These are phyloP conservation scores for Escallonia rubra DNA, from an alignment of 129 eudicot genomes.

Conservation along the genomic window DNA sequence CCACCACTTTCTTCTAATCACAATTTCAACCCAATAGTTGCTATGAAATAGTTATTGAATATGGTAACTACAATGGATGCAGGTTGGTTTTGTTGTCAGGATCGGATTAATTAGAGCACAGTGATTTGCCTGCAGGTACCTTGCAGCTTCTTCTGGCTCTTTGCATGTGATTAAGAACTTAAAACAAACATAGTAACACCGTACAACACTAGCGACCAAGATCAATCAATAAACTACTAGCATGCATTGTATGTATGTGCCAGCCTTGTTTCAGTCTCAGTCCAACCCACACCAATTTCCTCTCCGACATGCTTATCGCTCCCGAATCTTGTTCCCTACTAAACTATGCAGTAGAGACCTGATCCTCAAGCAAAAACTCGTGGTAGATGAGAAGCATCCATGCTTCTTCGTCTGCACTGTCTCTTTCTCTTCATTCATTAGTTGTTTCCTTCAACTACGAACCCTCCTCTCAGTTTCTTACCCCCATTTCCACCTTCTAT, in stretches of 20 bases:
- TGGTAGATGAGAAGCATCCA: conserved; percentile 21
- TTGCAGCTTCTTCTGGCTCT: not conserved
- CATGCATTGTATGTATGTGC: too few species aligned
- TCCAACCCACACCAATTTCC: conserved; percentile 8
- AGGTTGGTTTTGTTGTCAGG: too few species aligned
- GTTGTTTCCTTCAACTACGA: not conserved
- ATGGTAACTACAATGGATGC: too few species aligned
- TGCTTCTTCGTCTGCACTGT: conserved; percentile 30
- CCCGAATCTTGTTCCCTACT: not conserved
- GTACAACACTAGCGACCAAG: not conserved
- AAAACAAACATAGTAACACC: not conserved
- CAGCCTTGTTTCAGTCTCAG: not conserved
- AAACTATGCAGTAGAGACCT: not conserved
- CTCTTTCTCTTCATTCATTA: conserved; percentile 29
- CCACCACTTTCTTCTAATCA: too few species aligned
- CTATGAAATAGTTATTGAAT: too few species aligned
- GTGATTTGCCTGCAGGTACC: not conserved
- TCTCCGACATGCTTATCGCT: conserved; percentile 21
- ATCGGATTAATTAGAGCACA: too few species aligned
- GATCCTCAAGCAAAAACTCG: not conserved
- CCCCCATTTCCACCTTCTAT: not conserved
- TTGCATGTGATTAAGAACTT: not conserved
- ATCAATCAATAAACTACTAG: too few species aligned
- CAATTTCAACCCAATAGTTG: too few species aligned
- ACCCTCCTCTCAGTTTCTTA: conserved; percentile 20